Conservation (phyloP, 192 early-diverging fungal genomes). For the Gamsiella multidivaricata region DNA sequence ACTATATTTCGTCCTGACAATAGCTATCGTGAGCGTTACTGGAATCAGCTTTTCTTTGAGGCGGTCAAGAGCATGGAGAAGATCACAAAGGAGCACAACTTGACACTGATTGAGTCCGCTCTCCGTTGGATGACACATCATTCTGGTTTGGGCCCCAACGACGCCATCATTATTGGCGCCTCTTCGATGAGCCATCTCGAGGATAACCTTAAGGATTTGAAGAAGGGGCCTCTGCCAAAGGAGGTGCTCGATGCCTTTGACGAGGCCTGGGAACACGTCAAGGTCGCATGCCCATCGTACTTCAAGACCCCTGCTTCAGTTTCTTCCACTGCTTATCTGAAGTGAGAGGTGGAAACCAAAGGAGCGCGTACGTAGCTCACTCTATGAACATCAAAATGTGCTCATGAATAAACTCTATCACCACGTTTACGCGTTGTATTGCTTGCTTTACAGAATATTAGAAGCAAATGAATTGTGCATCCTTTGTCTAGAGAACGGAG, state of each 20-base stretch:
- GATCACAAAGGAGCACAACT: slow-evolving; percentile 17
- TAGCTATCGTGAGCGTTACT: slow-evolving; percentile 61
- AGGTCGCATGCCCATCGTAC: slow-evolving; percentile 44
- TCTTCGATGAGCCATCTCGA: slow-evolving; percentile 54
- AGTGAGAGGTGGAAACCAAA: no score
- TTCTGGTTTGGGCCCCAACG: slow-evolving; percentile 35
- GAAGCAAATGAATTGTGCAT: no score
- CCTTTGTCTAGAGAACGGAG: no score
- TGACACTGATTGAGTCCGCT: slow-evolving; percentile 50
- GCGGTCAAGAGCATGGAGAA: slow-evolving; percentile 59
- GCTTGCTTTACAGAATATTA: no score
- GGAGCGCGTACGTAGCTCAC: no score
- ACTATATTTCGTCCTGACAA: not conserved
- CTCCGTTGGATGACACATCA: slow-evolving; percentile 59
- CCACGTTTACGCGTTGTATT: no score
- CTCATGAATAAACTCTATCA: no score
- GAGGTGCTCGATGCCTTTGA: slow-evolving; percentile 66
- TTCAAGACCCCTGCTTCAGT: slow-evolving; percentile 45
- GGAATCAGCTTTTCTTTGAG: slow-evolving; percentile 62
- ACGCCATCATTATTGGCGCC: slow-evolving; percentile 53
- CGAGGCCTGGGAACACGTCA: slow-evolving; percentile 64
- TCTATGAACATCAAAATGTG: no score
- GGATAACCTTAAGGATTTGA: slow-evolving; percentile 61
- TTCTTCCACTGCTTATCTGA: no score
- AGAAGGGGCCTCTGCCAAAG: slow-evolving; percentile 64